Evolutionary conservation across 2,329 filamentous ascomycete genomes (phyloP).

Genomic region (Colletotrichum sp.): DNA sequence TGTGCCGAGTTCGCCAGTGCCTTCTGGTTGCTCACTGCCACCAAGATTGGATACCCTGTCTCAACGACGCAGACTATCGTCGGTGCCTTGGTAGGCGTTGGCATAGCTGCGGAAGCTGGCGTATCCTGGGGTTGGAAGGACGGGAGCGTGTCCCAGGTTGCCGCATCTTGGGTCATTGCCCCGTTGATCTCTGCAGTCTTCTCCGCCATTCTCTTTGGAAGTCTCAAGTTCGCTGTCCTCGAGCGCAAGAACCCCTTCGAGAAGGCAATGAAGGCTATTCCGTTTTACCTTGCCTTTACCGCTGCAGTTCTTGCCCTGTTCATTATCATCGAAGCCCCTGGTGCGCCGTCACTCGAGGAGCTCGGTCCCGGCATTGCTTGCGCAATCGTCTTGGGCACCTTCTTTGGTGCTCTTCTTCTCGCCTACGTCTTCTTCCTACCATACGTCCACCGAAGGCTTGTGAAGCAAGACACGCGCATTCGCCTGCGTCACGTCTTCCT

Average conservation of each 20-base stretch:
- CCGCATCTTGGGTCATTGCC: slow-evolving; percentile 25
- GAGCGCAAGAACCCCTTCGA: slow-evolving; percentile 23
- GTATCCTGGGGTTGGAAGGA: slow-evolving; percentile 25
- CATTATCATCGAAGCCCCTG: slow-evolving; percentile 24
- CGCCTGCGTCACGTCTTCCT: slow-evolving; percentile 36
- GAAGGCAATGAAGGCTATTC: slow-evolving; percentile 22
- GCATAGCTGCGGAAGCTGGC: slow-evolving; percentile 33
- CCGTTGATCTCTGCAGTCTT: slow-evolving; percentile 23
- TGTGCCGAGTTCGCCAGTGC: slow-evolving; percentile 19
- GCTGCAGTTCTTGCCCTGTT: slow-evolving; percentile 25
- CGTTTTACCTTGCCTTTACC: slow-evolving; percentile 29
- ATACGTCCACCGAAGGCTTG: slow-evolving; percentile 36
- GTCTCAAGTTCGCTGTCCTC: slow-evolving; percentile 20
- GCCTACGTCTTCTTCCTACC: slow-evolving; percentile 39
- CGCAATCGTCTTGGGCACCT: slow-evolving; percentile 32
- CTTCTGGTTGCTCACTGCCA: slow-evolving; percentile 17
- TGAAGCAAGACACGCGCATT: slow-evolving; percentile 35
- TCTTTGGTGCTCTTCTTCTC: slow-evolving; percentile 32
- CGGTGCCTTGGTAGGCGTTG: slow-evolving; percentile 16
- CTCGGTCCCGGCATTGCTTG: slow-evolving; percentile 34
- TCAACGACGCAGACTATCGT: slow-evolving; percentile 20
- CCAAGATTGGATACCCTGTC: slow-evolving; percentile 19
- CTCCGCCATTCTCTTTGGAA: slow-evolving; percentile 20
- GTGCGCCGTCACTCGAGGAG: slow-evolving; percentile 32
- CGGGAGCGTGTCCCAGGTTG: slow-evolving; percentile 25